A percentile compares a stretch with the other conserved stretches of the same genome.
Evolutionary conservation across 345 rosid genomes (phyloP).

Genomic region (Streptanthus diversifolius): DNA sequence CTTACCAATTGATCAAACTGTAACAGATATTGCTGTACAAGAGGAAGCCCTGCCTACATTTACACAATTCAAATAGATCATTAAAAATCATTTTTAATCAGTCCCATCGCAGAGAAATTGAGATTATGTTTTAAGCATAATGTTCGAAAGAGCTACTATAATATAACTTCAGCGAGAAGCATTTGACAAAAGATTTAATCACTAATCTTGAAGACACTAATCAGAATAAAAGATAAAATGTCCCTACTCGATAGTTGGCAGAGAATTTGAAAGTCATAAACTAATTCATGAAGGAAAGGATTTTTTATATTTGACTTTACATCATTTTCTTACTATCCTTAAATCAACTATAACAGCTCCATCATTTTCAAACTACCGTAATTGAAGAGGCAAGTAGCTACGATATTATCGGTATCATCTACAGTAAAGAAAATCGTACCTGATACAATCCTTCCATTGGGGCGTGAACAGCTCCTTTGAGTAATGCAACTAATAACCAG

Average conservation of each 20-base stretch:
- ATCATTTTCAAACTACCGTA: conserved; percentile 19
- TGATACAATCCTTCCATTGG: conserved; percentile 97
- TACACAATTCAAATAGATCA: conserved; percentile 1
- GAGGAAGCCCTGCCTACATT: conserved; percentile 83
- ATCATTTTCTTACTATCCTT: conserved; percentile 15
- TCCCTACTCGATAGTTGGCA: not conserved
- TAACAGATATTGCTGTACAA: conserved; percentile 81
- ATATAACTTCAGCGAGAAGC: conserved; percentile 3
- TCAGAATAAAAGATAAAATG: not conserved
- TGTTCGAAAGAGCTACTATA: not conserved
- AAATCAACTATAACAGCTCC: not conserved
- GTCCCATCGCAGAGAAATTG: not conserved
- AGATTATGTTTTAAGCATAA: not conserved
- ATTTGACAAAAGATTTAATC: not conserved
- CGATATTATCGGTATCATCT: not conserved
- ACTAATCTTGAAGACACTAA: not conserved
- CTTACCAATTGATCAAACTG: conserved; percentile 73
- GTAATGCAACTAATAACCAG: conserved; percentile 93
- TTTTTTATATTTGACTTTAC: conserved; percentile 5
- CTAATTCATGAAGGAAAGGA: conserved; percentile 28
- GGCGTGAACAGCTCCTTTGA: conserved; percentile 95
- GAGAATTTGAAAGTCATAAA: conserved; percentile 10
- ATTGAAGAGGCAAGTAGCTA: conserved; percentile 29
- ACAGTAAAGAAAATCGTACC: conserved; percentile 39
- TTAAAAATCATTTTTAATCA: not conserved